A percentile compares a stretch with the other conserved stretches of the same genome.
Conservation (phyloP, 2,329 filamentous ascomycete genomes). For the Ophiocordyceps camponoti-floridani region DNA sequence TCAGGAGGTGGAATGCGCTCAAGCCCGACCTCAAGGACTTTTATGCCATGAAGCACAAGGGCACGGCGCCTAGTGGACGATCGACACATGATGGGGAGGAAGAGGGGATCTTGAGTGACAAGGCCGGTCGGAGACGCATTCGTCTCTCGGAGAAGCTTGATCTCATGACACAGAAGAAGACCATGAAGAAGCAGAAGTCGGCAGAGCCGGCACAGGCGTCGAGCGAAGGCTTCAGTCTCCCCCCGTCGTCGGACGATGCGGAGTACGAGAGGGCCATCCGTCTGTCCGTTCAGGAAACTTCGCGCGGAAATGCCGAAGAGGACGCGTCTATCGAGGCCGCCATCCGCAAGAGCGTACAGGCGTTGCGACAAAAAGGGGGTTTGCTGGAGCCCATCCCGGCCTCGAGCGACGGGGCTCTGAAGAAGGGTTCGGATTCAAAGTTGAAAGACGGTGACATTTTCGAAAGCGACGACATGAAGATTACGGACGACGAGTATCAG, state of each 20-base stretch:
- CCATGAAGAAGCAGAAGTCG: slow-evolving; percentile 16
- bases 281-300: slow-evolving; percentile 51
- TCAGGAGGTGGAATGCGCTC: slow-evolving; percentile 45
- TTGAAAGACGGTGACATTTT: slow-evolving; percentile 14
- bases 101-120: slow-evolving; percentile 9
- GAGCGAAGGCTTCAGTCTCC: slow-evolving; percentile 3
- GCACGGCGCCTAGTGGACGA: slow-evolving; percentile 16
- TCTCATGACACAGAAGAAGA: slow-evolving; percentile 27
- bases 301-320: slow-evolving; percentile 48
- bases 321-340: slow-evolving; percentile 56
- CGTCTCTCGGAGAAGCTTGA: slow-evolving; percentile 31
- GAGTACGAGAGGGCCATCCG: slow-evolving; percentile 59
- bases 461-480: slow-evolving; percentile 22
- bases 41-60: slow-evolving; percentile 31
- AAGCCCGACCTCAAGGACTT: slow-evolving; percentile 43
- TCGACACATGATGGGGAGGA: slow-evolving; percentile 7
- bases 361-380: slow-evolving; percentile 21
- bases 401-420: background rate
- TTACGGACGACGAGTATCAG: slow-evolving; percentile 41
- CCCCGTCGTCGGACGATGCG: slow-evolving; percentile 21
- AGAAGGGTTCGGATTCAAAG: background rate
- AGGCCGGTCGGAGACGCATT: slow-evolving; percentile 29
- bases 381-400: slow-evolving; percentile 9
- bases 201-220: slow-evolving; percentile 1
- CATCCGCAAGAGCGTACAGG: slow-evolving; percentile 51